phyloP scores from a whole-genome alignment of 495 filamentous ascomycete genomes.

The Melanomma pulvis-pyrius region DNA sequence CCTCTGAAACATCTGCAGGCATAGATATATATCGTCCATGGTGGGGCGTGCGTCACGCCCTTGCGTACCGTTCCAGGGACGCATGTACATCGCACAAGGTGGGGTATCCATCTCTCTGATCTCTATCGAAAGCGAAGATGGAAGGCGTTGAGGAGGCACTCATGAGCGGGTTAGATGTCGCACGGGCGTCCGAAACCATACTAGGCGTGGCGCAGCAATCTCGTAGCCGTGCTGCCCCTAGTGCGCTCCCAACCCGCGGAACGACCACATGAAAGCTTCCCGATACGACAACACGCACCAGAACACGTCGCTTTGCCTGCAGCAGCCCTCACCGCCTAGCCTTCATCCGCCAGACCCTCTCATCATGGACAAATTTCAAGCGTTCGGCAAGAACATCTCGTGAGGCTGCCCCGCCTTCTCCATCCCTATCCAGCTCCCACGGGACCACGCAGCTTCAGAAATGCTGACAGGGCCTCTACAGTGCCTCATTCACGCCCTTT shows the following conservation, averaged over 20 bases:
- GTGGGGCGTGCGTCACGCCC: no score
- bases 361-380: constrained; percentile 69
- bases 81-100: no score
- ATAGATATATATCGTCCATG: no score
- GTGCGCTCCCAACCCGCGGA: background rate
- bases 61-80: no score
- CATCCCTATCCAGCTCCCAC: constrained; percentile 18
- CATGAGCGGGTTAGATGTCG: background rate
- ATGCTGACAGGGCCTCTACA: constrained; percentile 45
- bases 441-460: constrained; percentile 12
- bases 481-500: constrained; percentile 80
- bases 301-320: background rate
- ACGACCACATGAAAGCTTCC: constrained; percentile 20
- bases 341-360: background rate
- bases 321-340: background rate
- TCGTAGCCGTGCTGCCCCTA: background rate
- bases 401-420: constrained; percentile 46
- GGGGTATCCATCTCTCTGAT: background rate
- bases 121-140: background rate
- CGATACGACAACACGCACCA: background rate
- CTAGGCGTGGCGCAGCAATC: background rate
- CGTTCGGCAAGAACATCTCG: constrained; percentile 71
- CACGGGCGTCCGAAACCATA: background rate
- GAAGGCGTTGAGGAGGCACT: background rate
- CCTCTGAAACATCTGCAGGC: background rate